phyloP scores from a whole-genome alignment of 768 basidiomycete genomes.

The Suillus variegatus region DNA sequence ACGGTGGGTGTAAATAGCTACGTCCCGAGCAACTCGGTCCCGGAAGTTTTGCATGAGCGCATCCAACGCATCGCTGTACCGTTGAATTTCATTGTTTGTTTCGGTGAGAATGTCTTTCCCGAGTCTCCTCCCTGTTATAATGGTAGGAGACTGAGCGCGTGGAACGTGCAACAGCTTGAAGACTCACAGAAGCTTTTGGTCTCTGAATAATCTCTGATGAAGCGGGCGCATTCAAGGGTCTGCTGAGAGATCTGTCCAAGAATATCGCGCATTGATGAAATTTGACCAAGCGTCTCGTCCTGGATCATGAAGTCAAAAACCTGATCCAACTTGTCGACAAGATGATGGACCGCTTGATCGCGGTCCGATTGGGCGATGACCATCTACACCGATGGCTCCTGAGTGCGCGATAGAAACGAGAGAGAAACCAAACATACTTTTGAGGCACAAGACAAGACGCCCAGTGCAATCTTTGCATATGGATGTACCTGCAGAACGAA shows the following conservation, averaged over 20 bases:
- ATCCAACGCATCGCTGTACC: background rate
- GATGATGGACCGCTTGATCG: background rate
- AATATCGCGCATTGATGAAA: background rate
- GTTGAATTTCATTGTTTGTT: background rate
- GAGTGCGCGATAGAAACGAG: no score
- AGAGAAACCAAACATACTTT: background rate
- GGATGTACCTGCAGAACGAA: background rate
- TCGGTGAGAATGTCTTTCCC: background rate
- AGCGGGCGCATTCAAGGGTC: constrained; percentile 8
- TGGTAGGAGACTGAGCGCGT: background rate
- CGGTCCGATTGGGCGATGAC: constrained; percentile 3
- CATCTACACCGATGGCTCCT: background rate
- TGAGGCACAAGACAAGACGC: background rate
- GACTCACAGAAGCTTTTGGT: constrained; percentile 11
- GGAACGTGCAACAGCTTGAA: no score
- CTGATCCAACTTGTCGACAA: constrained; percentile 4
- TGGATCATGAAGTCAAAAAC: constrained; percentile 8
- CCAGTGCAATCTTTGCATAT: background rate
- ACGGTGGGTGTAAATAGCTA: background rate
- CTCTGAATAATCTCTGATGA: constrained; percentile 10
- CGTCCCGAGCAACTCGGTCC: background rate
- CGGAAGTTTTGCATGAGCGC: constrained; percentile 1
- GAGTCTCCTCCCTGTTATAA: background rate
- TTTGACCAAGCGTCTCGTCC: background rate
- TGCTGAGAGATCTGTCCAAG: constrained; percentile 6